Percentiles rank a stretch among this genome's conserved stretches.
phyloP scores from a whole-genome alignment of 306 rosid species.

The Cucumis sativus region Cucumber_9930_V3 NC_026657.2:39534501-39535000 shows the following conservation, averaged over 20 bases:
- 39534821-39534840: slow-evolving; percentile 78
- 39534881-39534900: slow-evolving; percentile 69
- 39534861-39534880: slow-evolving; percentile 91
- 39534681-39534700: not conserved
- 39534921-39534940: slow-evolving; percentile 91
- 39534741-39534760: not conserved
- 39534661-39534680: not conserved
- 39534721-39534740: not conserved
- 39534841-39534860: slow-evolving; percentile 91
- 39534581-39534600: not conserved
- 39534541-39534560: not conserved
- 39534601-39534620: not conserved
- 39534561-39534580: not conserved
- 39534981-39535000: slow-evolving; percentile 87
- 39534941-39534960: slow-evolving; percentile 94
- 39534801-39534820: slow-evolving; percentile 50
- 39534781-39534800: not conserved
- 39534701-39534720: not conserved
- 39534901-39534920: slow-evolving; percentile 91
- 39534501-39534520: not conserved
- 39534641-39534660: not conserved
- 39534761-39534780: not conserved
- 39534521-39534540: not conserved
- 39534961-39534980: slow-evolving; percentile 52
- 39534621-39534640: not conserved